Evolutionary conservation across 2,329 filamentous ascomycete genomes (phyloP).

Genomic region (Gaeumannomyces sp.): DNA sequence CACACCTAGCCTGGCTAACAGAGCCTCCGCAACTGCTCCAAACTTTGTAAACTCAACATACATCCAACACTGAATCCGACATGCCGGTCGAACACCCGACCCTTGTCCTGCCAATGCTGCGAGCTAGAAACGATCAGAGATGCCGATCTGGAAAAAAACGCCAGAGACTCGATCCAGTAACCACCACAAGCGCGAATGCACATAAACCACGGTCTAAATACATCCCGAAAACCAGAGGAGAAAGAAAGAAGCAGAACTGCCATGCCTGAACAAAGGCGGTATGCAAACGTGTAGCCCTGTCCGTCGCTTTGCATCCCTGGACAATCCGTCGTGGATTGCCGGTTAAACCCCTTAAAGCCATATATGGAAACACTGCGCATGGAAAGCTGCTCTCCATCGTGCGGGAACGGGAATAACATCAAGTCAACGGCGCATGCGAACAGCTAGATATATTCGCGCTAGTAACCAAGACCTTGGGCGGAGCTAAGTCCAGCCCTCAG

Average conservation of each 20-base stretch:
- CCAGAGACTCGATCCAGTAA: neutral
- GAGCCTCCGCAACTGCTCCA: neutral
- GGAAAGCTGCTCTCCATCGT: neutral
- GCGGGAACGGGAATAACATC: neutral
- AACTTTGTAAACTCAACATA: neutral
- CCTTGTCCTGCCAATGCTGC: neutral
- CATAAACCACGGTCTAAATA: neutral
- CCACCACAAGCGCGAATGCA: neutral
- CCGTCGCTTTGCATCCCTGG: neutral
- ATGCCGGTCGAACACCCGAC: neutral
- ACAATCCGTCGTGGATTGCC: neutral
- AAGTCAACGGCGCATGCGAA: neutral
- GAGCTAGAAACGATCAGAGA: neutral
- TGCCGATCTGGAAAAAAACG: neutral
- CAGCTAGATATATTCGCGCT: neutral
- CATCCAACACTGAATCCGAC: neutral
- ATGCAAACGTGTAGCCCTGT: neutral
- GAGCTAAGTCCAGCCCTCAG: too few species aligned
- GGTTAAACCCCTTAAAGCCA: neutral
- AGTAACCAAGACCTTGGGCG: neutral
- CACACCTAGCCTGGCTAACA: neutral
- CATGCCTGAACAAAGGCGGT: neutral
- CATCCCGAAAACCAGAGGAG: neutral
- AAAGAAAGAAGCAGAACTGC: neutral
- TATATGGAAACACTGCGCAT: neutral